Percentiles rank a stretch among this genome's conserved stretches.
Conservation (phyloP, 2,329 filamentous ascomycete species). For the Cladosporium sp. region DNA sequence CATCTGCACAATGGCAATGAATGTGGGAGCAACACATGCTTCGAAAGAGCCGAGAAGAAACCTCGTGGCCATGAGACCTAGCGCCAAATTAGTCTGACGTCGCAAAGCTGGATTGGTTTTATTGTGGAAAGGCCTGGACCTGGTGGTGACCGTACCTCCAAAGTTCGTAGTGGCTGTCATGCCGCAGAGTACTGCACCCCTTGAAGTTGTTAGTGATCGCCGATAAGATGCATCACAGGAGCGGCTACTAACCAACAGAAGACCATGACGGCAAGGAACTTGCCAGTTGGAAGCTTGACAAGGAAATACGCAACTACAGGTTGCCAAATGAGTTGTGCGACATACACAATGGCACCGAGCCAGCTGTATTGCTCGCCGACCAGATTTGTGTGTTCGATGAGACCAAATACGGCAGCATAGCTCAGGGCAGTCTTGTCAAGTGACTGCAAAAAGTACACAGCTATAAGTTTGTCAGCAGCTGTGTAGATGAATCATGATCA, state of each 20-base stretch:
- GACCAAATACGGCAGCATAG: conserved; percentile 64
- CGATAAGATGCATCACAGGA: neutral
- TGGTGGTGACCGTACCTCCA: conserved; percentile 24
- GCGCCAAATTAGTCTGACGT: neutral
- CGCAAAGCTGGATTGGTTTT: neutral
- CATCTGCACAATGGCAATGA: conserved; percentile 32
- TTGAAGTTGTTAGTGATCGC: neutral
- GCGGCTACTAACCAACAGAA: conserved; percentile 44
- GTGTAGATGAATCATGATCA: neutral
- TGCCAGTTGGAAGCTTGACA: conserved; percentile 61
- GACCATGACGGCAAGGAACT: conserved; percentile 56
- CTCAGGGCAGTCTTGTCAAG: conserved; percentile 63
- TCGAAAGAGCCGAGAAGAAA: conserved; percentile 62
- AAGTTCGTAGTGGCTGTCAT: conserved; percentile 58
- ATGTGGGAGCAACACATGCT: conserved; percentile 35
- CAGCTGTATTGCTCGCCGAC: conserved; percentile 57
- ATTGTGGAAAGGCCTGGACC: neutral
- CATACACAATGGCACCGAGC: conserved; percentile 54
- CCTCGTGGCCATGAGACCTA: conserved; percentile 50
- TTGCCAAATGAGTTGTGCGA: conserved; percentile 57
- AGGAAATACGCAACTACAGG: conserved; percentile 55
- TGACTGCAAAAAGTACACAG: conserved; percentile 63
- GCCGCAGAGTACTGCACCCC: conserved; percentile 49
- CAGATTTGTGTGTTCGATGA: conserved; percentile 59
- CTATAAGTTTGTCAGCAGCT: neutral